Percentiles rank a stretch among this genome's conserved stretches.
Evolutionary conservation across 768 basidiomycete genomes (phyloP).

Genomic region (Chalciporus chontae): DNA sequence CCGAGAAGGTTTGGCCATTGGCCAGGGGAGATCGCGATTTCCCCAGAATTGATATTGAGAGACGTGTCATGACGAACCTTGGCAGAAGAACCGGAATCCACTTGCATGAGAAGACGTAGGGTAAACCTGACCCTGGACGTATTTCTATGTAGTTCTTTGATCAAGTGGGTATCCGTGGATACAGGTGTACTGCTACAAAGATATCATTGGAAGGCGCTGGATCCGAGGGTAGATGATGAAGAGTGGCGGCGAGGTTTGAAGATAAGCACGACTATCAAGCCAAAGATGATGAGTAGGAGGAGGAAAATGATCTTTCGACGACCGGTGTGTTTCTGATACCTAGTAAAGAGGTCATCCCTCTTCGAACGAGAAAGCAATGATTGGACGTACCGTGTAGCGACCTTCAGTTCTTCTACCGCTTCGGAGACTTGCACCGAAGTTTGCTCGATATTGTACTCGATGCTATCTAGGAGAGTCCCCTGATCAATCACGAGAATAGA

Average conservation of each 20-base stretch:
- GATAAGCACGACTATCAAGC: conserved; percentile 81
- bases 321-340: conserved; percentile 93
- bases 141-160: conserved; percentile 17
- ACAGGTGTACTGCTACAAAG: conserved; percentile 30
- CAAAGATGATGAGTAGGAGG: conserved; percentile 84
- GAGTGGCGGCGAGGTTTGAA: conserved; percentile 79
- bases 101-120: conserved; percentile 3
- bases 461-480: conserved; percentile 91
- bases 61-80: conserved; percentile 17
- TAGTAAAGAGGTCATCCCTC: conserved; percentile 24
- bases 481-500: conserved; percentile 94
- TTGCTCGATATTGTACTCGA: conserved; percentile 97
- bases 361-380: neutral
- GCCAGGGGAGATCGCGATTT: conserved; percentile 1
- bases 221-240: conserved; percentile 26
- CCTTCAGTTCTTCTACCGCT: conserved; percentile 79
- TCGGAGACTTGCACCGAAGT: conserved; percentile 78
- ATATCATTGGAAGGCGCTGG: conserved; percentile 23
- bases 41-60: conserved; percentile 1
- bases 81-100: conserved; percentile 3
- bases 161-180: conserved; percentile 30
- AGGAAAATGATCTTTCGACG: conserved; percentile 92
- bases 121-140: conserved; percentile 9
- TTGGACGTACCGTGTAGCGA: conserved; percentile 69
- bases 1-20: conserved; percentile 12